Evolutionary conservation across 2,329 filamentous ascomycete species (phyloP).

Genomic region (Trichoderma asperellum): DNA sequence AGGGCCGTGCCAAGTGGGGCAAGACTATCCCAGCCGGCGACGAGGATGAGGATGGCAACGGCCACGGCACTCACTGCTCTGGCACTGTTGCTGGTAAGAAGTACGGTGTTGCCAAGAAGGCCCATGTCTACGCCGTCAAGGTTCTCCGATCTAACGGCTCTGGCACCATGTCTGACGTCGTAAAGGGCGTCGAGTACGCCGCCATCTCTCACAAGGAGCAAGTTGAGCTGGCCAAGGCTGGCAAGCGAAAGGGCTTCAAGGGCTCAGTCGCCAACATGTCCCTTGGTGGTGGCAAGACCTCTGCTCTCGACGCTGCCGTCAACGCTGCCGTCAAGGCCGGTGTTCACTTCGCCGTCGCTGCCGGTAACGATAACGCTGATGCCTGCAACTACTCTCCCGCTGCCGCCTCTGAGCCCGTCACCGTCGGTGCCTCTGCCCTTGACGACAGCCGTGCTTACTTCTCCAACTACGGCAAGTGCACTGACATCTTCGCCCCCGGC

Average conservation of each 20-base stretch:
- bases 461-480: slow-evolving; percentile 99
- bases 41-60: slow-evolving; percentile 90
- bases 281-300: slow-evolving; percentile 95
- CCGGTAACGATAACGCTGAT: slow-evolving; percentile 98
- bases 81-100: slow-evolving; percentile 97
- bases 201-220: slow-evolving; percentile 78
- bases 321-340: slow-evolving; percentile 91
- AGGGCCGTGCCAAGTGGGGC: slow-evolving; percentile 93
- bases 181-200: slow-evolving; percentile 97
- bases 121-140: slow-evolving; percentile 95
- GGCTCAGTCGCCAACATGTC: slow-evolving; percentile 99
- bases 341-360: slow-evolving; percentile 96
- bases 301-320: slow-evolving; percentile 86
- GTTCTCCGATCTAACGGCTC: slow-evolving; percentile 96
- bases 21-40: slow-evolving; percentile 91
- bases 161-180: slow-evolving; percentile 97
- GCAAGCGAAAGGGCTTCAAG: slow-evolving; percentile 97
- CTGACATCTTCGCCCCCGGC: slow-evolving; percentile 97
- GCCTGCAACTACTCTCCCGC: slow-evolving; percentile 99
- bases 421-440: slow-evolving; percentile 92
- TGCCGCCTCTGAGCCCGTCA: slow-evolving; percentile 87
- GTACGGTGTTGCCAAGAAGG: slow-evolving; percentile 99
- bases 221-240: slow-evolving; percentile 77
- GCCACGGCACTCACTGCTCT: slow-evolving; percentile 98
- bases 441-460: slow-evolving; percentile 98